Percentiles rank a stretch among this genome's conserved stretches.
phyloP scores from a whole-genome alignment of 192 early-diverging fungal genomes.

The Backusella circina region DNA sequence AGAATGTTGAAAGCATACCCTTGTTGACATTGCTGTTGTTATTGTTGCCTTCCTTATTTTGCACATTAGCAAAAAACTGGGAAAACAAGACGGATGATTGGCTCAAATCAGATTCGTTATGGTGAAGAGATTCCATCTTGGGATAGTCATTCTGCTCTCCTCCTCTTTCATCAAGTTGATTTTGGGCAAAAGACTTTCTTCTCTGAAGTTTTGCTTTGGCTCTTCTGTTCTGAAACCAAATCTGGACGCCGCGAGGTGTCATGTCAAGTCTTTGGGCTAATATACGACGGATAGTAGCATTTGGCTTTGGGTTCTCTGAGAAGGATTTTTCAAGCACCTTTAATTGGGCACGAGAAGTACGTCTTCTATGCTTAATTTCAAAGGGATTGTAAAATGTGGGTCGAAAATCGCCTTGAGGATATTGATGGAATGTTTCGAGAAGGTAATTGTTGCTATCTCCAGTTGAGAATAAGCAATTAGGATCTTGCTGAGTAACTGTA shows the following conservation, averaged over 20 bases:
- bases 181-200: constrained; percentile 1
- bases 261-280: constrained; percentile 66
- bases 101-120: background rate
- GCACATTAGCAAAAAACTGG: constrained; percentile 20
- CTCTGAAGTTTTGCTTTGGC: constrained; percentile 78
- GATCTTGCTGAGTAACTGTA: constrained; percentile 1
- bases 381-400: constrained; percentile 77
- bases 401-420: constrained; percentile 51
- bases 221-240: constrained; percentile 89
- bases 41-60: background rate
- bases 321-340: constrained; percentile 72
- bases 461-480: background rate
- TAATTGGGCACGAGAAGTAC: constrained; percentile 72
- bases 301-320: constrained; percentile 59
- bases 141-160: background rate
- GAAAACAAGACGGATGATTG: constrained; percentile 17
- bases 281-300: constrained; percentile 53
- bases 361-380: constrained; percentile 71
- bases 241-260: constrained; percentile 72
- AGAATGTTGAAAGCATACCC: background rate
- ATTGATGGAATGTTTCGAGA: constrained; percentile 18
- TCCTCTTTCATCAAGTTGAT: constrained; percentile 1
- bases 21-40: background rate
- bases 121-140: background rate
- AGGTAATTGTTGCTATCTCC: background rate